Base-by-base conservation (phyloP, 495 filamentous ascomycete species). In the Neurospora sp. region DNA sequence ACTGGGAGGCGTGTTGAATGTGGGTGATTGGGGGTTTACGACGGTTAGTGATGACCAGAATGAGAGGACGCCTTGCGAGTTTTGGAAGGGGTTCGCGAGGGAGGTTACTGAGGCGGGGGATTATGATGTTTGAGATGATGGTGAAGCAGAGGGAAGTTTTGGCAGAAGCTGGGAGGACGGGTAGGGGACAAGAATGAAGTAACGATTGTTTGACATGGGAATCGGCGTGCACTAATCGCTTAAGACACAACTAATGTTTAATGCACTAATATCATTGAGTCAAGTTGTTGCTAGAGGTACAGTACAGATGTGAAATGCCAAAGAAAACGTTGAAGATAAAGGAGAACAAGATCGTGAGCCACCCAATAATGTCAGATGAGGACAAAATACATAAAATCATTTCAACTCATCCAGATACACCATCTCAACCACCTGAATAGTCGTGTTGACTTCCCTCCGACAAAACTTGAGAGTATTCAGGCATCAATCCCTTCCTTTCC, bases 41-140 rank as follows among this genome's bases (percentile, higher is more conserved):
- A 75, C 78, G 5, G 74, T 82, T 18, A 76, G 70, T 44, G 82
- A 84, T 53, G 53, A 40, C n/a, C 76, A 82, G 76, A 80, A 77
- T 37, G 71, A 72, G 68, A 79, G 78, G 73, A 74, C 72, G n/a
- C 71, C 75, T 7, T 84, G 82, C 40, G 78, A 75, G 0, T 84
- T 84, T 70, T 83, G 82, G 82, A 75, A 72, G 42, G 73, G 77
- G 14, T 79, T 81, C 7, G 75, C 78, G 7, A 77, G 76, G 44
- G 80, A 78, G 0, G 78, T 81, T 12, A 84, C 80, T n/a, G 76
- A 72, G 42, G 35, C 80, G 38, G 82, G 82, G 9, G 82, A 80
- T 1, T 82, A 83, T 74, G 76, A 65, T 35, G 14, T 35, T 18
- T 65, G 53, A 59, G 8, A 47, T 22, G n/a, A 22, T 4, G 3